A percentile compares a stretch with the other conserved stretches of the same genome.
These are phyloP conservation scores for Coniochaeta hoffmannii DNA, from an alignment of 2,329 filamentous ascomycete species.

Conservation along the genomic window DNA sequence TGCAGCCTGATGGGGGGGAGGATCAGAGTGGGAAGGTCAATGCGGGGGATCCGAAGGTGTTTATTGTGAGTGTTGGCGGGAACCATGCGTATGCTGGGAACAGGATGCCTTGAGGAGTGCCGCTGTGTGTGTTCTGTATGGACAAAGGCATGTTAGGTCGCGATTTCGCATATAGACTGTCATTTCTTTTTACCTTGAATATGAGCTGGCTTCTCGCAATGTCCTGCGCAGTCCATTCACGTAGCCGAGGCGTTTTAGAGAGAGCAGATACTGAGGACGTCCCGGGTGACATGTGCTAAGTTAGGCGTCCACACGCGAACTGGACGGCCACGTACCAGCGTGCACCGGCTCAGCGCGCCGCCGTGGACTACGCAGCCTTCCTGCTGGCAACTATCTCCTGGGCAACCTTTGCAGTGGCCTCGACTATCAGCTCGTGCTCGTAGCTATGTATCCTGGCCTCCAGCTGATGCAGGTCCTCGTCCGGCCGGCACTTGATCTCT, in stretches of 20 bases:
- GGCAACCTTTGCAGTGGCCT: conserved; percentile 52
- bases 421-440: conserved; percentile 74
- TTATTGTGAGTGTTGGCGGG: conserved; percentile 45
- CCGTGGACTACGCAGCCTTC: neutral
- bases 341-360: too few species aligned
- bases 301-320: neutral
- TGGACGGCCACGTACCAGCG: neutral
- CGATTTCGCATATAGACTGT: neutral
- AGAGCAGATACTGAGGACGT: neutral
- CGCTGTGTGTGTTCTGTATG: neutral
- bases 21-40: conserved; percentile 51
- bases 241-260: neutral
- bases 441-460: conserved; percentile 65
- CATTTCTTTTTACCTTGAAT: neutral
- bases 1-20: conserved; percentile 38
- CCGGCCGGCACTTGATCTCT: conserved; percentile 59
- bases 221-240: neutral
- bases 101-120: neutral
- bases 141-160: neutral
- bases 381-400: conserved; percentile 23
- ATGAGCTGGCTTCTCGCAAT: neutral
- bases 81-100: conserved; percentile 17
- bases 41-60: conserved; percentile 38
- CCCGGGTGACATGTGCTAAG: neutral
- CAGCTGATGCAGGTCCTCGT: conserved; percentile 58